Evolutionary conservation across 2,329 filamentous ascomycete species (phyloP), one percentile per base, ranked within the genome.

Genomic region (Cladosporium sp.): DNA sequence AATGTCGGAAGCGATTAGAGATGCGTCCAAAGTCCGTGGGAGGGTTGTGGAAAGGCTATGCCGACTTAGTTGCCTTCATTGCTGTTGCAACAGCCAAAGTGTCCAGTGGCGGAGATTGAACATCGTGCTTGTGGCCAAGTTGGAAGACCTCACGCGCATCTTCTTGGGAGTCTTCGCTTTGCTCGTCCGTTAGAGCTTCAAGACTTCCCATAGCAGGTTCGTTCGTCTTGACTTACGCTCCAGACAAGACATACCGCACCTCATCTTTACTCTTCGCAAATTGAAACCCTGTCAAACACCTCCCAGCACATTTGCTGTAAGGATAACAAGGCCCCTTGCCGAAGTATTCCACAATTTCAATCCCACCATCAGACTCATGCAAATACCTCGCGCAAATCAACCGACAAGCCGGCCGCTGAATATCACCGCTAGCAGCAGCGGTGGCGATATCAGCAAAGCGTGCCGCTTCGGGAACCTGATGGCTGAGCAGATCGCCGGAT

Each of bases 271-370:
- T 32, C 12, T 39, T 12, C 45, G 39, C 36, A 15, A 48, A 48
- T 15, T 48, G 29, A 19, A 48, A 48, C 6, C 36, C 45, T 1
- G 45, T 48, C 27, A 30, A 30, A 25, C 45, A 48, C 4, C 30
- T 19, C 3, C 45, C 45, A 48, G 45, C 45, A 15, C 45, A 48
- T 1, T 48, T 48, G 36, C 36, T 48, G 27, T 48, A 48, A 11
- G 45, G 45, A 16, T 38, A 48, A 12, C 45, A 48, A 25, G 45
- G 45, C 4, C 45, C 45, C 11, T 39, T 48, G 29, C 45, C 39
- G 7, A 40, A 18, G 19, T 40, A 48, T 36, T 48, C 45, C 7
- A 32, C 16, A 8, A 48, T 29, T 18, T 48, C 45, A 22, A 48
- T 33, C 20, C 36, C 29, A 11, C 36, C 18, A 8, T 15, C 36